These are phyloP conservation scores for Pleurotus pulmonarius DNA, from an alignment of 768 basidiomycete genomes.

Conservation along the genomic window DNA sequence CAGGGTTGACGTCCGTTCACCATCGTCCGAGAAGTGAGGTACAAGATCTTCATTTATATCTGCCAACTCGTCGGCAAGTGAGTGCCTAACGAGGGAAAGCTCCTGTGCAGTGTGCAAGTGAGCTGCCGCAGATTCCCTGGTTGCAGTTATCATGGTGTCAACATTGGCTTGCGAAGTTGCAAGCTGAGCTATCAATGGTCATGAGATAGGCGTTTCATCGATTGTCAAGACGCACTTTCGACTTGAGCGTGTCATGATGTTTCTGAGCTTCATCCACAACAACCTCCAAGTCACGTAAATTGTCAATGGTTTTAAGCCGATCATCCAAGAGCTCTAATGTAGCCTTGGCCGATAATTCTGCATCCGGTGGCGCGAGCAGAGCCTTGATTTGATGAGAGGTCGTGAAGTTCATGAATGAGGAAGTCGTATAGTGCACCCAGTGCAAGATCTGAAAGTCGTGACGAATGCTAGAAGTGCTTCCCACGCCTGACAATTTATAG, in stretches of 20 bases:
- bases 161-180: constrained; percentile 45
- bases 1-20: constrained; percentile 54
- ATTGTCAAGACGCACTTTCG: constrained; percentile 36
- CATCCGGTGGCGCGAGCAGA: constrained; percentile 46
- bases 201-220: constrained; percentile 24
- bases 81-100: constrained; percentile 72
- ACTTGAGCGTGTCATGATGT: constrained; percentile 35
- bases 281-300: constrained; percentile 45
- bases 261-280: constrained; percentile 39
- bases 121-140: constrained; percentile 41
- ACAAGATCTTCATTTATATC: constrained; percentile 63
- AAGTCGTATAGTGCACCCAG: constrained; percentile 6
- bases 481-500: background rate
- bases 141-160: constrained; percentile 41
- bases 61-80: constrained; percentile 72
- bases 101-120: constrained; percentile 67
- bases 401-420: constrained; percentile 23
- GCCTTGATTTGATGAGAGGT: constrained; percentile 41
- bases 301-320: constrained; percentile 42
- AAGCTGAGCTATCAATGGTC: constrained; percentile 53
- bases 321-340: constrained; percentile 38
- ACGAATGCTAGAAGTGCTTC: constrained; percentile 11
- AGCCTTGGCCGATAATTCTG: constrained; percentile 28
- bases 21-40: constrained; percentile 48
- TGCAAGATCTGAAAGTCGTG: constrained; percentile 22